Conservation (phyloP, 108 stramenopile genomes). For the Mediolabrus comicus region DNA sequence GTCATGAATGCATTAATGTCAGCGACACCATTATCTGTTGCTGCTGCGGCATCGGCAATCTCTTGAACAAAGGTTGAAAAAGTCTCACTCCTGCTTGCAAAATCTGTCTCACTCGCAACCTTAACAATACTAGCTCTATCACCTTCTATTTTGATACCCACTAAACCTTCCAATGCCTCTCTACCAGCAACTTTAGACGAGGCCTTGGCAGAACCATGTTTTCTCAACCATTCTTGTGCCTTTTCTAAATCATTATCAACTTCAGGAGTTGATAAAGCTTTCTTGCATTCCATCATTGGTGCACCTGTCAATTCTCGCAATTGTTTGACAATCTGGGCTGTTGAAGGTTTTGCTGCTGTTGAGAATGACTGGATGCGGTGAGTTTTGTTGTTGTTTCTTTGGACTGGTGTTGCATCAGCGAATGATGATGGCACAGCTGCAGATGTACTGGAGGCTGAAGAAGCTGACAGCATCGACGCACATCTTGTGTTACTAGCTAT, state of each 20-base stretch:
- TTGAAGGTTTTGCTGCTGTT: background rate
- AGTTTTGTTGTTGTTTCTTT: background rate
- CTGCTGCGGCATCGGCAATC: constrained; percentile 63
- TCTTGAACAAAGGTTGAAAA: constrained; percentile 65
- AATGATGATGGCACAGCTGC: background rate
- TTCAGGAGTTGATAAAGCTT: constrained; percentile 61
- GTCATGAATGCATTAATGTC: constrained; percentile 31
- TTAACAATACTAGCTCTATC: constrained; percentile 63
- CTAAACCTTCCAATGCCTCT: constrained; percentile 73
- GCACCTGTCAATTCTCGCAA: constrained; percentile 70
- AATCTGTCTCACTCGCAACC: constrained; percentile 81
- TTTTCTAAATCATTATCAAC: constrained; percentile 42
- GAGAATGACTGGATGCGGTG: background rate
- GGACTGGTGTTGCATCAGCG: background rate
- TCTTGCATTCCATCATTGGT: constrained; percentile 88
- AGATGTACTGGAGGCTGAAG: no score
- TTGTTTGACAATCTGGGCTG: constrained; percentile 51
- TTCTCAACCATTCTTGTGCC: constrained; percentile 82
- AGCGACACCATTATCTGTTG: constrained; percentile 10
- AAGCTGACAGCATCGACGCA: background rate
- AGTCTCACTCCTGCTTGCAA: constrained; percentile 59
- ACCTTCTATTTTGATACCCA: constrained; percentile 56
- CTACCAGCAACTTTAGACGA: constrained; percentile 64
- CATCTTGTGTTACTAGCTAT: background rate
- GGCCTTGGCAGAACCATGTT: constrained; percentile 78